Base-by-base conservation (phyloP, 2,329 filamentous ascomycete species). In the Alternaria alternata region DNA sequence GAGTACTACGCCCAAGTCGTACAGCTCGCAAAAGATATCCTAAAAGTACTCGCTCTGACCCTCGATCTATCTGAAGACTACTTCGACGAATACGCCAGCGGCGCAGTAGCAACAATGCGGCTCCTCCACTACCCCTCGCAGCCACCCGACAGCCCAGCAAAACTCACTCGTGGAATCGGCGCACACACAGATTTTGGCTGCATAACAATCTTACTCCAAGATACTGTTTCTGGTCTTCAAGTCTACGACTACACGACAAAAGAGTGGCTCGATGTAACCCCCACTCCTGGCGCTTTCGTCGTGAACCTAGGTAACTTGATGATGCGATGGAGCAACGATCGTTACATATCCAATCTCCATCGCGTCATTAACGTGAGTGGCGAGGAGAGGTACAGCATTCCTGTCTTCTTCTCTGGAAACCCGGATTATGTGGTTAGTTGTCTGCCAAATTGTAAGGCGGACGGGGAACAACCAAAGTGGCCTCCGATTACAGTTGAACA, bases 261-360 rank as follows among this genome's bases (percentile, higher is more conserved):
- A 18, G 79, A 86, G 60, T 96, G 92, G 92, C 88, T 95, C 69
- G 91, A 94, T 76, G 92, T 89, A 69, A 86, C 89, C 62, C 92
- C 92, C 0, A 83, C 92, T n/a, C 81, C 84, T 14, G 89, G 89
- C 3, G 94, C 92, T 43, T 85, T 95, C 11, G 92, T 96, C 4
- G 91, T 96, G 1, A 92, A 92, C n/a, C 91, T 95, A 64, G 92
- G 92, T 0, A 76, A 82, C 49, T 63, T 81, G 22, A 80, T 81
- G 68, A 78, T 79, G 78, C 72, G 76, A 22, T 80, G 79, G 80
- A 71, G 75, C 3, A 81, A 81, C 55, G 78, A 81, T 57, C 72
- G 68, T 48, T 82, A 81, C 59, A 78, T 77, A n/a, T 79, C 75
- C 0, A 81, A 80, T 49, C 65, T 76, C 12, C 80, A 81, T 58